Evolutionary conservation across 306 rosid genomes (phyloP).

Genomic region (Dryas octopetala): DNA sequence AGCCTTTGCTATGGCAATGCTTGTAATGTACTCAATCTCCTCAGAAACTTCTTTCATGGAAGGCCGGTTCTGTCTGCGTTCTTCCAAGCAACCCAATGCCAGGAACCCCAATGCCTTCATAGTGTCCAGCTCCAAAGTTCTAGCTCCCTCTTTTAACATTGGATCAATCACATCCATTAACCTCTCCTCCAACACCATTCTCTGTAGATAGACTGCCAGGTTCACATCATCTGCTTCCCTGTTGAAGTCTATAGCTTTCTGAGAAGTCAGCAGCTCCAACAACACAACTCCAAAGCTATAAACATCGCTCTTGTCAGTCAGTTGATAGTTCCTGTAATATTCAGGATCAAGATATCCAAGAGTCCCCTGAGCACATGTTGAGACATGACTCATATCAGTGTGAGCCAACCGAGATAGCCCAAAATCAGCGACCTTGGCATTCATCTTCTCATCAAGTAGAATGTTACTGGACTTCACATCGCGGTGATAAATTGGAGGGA

Average conservation of each 20-base stretch:
- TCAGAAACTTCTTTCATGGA: conserved; percentile 75
- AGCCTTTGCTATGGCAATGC: conserved; percentile 48
- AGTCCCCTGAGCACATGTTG: conserved; percentile 84
- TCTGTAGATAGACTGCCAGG: conserved; percentile 66
- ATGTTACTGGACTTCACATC: conserved; percentile 84
- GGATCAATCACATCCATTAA: conserved; percentile 62
- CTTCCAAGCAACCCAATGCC: conserved; percentile 82
- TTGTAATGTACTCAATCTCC: conserved; percentile 73
- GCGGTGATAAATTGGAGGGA: conserved; percentile 80
- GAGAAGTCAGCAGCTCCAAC: conserved; percentile 64
- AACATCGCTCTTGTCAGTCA: conserved; percentile 75
- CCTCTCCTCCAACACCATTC: conserved; percentile 57
- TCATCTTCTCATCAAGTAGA: conserved; percentile 49
- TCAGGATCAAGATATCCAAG: conserved; percentile 79
- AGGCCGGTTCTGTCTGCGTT: conserved; percentile 75
- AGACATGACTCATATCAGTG: conserved; percentile 74
- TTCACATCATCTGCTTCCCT: conserved; percentile 71
- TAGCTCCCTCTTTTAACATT: conserved; percentile 49
- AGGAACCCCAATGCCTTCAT: conserved; percentile 76
- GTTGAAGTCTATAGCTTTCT: conserved; percentile 70
- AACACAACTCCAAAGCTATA: conserved; percentile 73
- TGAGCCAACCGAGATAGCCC: conserved; percentile 71
- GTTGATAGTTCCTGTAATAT: conserved; percentile 62
- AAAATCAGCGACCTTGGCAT: conserved; percentile 70
- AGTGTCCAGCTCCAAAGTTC: conserved; percentile 52